Evolutionary conservation across 305 asterid species (phyloP).

Genomic region (Fraxinus sp.): DNA sequence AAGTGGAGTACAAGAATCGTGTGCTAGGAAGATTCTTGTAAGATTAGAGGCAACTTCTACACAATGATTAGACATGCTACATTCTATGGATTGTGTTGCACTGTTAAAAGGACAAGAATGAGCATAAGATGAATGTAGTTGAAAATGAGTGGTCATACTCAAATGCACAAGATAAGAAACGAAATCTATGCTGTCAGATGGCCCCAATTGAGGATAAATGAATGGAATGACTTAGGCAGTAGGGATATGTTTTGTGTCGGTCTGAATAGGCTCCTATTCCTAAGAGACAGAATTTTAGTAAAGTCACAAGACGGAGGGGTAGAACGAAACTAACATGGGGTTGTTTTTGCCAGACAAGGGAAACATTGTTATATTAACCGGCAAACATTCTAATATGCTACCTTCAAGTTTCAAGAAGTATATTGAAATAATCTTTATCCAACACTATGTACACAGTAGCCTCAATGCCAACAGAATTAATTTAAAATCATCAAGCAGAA

Average conservation of each 20-base stretch:
- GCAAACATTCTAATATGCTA: not conserved
- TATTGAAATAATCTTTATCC: not conserved
- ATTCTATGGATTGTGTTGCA: not conserved
- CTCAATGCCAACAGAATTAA: not conserved
- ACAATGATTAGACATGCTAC: not conserved
- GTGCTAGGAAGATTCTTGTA: not conserved
- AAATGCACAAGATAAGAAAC: not conserved
- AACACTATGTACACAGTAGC: not conserved
- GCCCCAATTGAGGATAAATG: not conserved
- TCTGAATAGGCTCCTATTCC: not conserved
- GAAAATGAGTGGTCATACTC: not conserved
- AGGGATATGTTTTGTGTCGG: not conserved
- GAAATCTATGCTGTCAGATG: not conserved
- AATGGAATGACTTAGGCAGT: not conserved
- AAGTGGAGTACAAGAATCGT: not conserved
- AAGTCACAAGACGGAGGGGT: not conserved
- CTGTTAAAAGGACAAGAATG: not conserved
- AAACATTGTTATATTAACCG: not conserved
- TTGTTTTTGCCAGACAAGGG: not conserved
- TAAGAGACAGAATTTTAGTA: not conserved
- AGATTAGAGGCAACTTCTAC: not conserved
- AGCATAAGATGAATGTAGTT: not conserved
- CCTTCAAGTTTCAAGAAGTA: not conserved
- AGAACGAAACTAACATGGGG: not conserved
- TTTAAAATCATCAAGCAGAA: not conserved